These are phyloP conservation scores for Cytospora chrysosperma DNA, from an alignment of 2,329 filamentous ascomycete species.

Conservation along the genomic window DNA sequence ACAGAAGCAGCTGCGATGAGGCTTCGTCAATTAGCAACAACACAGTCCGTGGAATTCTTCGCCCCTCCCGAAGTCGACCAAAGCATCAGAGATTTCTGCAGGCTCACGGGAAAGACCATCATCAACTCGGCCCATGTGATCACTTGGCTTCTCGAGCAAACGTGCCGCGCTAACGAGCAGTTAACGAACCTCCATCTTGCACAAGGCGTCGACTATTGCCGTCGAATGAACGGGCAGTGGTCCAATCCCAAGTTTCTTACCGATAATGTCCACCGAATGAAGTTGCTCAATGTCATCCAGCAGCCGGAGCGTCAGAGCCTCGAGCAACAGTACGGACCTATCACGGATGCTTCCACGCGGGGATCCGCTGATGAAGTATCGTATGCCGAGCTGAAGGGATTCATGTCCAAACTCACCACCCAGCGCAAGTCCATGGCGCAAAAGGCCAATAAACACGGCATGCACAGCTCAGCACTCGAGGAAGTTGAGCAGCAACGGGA, in stretches of 20 bases:
- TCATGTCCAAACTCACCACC: conserved; percentile 35
- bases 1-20: conserved; percentile 58
- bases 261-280: conserved; percentile 33
- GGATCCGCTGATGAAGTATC: conserved; percentile 27
- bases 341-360: conserved; percentile 15
- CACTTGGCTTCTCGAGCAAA: conserved; percentile 63
- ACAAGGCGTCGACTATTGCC: conserved; percentile 62
- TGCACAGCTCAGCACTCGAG: conserved; percentile 52
- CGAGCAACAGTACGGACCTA: conserved; percentile 53
- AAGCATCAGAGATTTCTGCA: conserved; percentile 52
- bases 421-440: conserved; percentile 33
- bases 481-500: conserved; percentile 62
- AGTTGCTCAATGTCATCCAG: conserved; percentile 45
- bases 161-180: conserved; percentile 59
- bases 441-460: conserved; percentile 38
- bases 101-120: conserved; percentile 29
- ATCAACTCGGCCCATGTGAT: conserved; percentile 45
- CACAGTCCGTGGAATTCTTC: conserved; percentile 56
- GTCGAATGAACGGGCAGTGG: conserved; percentile 49
- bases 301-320: conserved; percentile 57
- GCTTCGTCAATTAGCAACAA: conserved; percentile 55
- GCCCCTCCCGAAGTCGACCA: conserved; percentile 61
- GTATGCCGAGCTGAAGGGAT: conserved; percentile 27
- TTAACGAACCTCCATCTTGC: conserved; percentile 57
- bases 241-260: conserved; percentile 43